Conservation (phyloP, 2,329 filamentous ascomycete species). For the Xenosphaeropsis pyriputrescens region DNA sequence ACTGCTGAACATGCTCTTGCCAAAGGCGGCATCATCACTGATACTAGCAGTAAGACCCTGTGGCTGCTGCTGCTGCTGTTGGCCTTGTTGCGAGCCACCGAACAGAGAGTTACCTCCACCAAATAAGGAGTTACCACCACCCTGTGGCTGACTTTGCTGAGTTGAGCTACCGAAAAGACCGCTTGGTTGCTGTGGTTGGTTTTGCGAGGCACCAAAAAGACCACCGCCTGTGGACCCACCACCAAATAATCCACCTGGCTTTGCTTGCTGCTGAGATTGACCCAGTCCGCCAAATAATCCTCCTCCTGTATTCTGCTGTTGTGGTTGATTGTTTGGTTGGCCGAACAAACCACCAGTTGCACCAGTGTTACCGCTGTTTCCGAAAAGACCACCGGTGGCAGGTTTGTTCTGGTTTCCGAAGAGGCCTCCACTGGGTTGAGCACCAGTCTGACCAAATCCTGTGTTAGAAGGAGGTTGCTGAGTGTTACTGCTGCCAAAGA, state of each 20-base stretch:
- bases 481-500: slow-evolving; percentile 19
- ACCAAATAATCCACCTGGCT: background rate
- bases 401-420: slow-evolving; percentile 21
- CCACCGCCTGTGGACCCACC: slow-evolving; percentile 3
- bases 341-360: slow-evolving; percentile 28
- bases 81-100: slow-evolving; percentile 33
- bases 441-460: slow-evolving; percentile 2
- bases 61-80: slow-evolving; percentile 32
- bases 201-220: slow-evolving; percentile 16
- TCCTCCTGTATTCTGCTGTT: slow-evolving; percentile 16
- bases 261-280: slow-evolving; percentile 1
- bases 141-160: slow-evolving; percentile 18
- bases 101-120: slow-evolving; percentile 45
- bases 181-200: slow-evolving; percentile 18
- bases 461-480: slow-evolving; percentile 1
- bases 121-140: slow-evolving; percentile 44
- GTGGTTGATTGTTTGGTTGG: slow-evolving; percentile 20
- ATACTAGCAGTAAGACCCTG: slow-evolving; percentile 66
- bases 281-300: background rate
- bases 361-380: slow-evolving; percentile 18
- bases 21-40: slow-evolving; percentile 76
- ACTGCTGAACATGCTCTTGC: slow-evolving; percentile 73
- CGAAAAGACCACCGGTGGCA: slow-evolving; percentile 25
- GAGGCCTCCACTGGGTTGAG: background rate
- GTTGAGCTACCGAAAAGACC: slow-evolving; percentile 21